Conservation (phyloP, 169 alveolate species). For the Perkinsus marinus region DNA sequence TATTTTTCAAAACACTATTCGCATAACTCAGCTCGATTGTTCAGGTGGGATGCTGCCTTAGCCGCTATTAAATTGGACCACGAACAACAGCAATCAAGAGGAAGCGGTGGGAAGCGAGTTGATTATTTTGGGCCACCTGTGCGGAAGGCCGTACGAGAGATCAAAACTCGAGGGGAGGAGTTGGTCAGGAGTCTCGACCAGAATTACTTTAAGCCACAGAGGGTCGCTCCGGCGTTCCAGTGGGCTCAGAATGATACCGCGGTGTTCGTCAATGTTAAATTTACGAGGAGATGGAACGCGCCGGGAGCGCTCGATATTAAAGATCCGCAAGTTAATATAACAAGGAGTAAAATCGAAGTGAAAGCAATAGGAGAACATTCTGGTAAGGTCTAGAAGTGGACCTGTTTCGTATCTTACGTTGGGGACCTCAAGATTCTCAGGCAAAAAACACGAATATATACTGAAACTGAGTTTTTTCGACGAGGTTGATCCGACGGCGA, state of each 20-base stretch:
- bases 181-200: not conserved
- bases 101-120: too few species aligned
- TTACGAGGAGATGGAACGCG: constrained; percentile 58
- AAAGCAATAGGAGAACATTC: constrained; percentile 25
- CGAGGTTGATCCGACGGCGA: constrained; percentile 10
- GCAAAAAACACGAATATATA: constrained; percentile 19
- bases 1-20: not conserved
- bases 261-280: constrained; percentile 45
- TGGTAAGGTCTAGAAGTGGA: too few species aligned
- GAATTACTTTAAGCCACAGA: not conserved
- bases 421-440: not conserved
- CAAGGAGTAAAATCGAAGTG: constrained; percentile 8
- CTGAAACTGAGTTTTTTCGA: constrained; percentile 19
- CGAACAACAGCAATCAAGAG: not conserved
- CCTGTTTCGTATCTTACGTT: not conserved
- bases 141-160: not conserved
- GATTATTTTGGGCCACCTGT: not conserved
- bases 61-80: not conserved
- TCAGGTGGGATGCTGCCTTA: not conserved
- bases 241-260: constrained; percentile 64
- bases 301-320: constrained; percentile 44
- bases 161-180: not conserved
- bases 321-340: constrained; percentile 15
- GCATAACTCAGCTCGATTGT: not conserved
- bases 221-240: constrained; percentile 56